Base-by-base conservation (phyloP, 192 early-diverging fungal species). In the Coemansia sp. region DNA sequence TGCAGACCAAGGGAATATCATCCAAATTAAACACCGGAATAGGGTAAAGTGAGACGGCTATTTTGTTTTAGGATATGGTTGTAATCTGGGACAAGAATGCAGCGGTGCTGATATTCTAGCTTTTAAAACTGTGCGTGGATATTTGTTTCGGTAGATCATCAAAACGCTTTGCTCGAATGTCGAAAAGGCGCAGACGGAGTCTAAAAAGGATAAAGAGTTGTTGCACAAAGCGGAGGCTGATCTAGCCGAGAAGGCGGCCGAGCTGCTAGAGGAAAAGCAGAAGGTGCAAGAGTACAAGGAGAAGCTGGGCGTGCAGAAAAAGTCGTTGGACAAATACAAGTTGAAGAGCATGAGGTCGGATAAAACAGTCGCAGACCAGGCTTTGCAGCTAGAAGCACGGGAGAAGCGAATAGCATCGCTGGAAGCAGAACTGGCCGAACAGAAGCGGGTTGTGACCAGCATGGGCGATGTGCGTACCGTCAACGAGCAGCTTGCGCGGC, bases 391-490 rank as follows among this genome's bases (percentile, higher is more conserved):
- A 19, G 78, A 81, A 33, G 56, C 42, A 6, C 57, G 67, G 13
- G 7, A 55, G n/a, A 27, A 10, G 14, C 37, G 50, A 2, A 59
- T 60, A 17, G 40, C 40, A 4, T 45, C 45, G 10, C 59, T 70
- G 5, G 41, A 47, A 4, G 50, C 54, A 0, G 65, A 74, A 61
- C 50, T 74, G 27, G 52, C 47, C 3, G 78, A 81, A 54, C 78
- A 80, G 50, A 69, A 57, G 7, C 61, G 68, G 5, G 62, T 81
- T 6, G 72, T 74, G 2, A 45, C 31, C 17, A 57, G 45, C 19
- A 67, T 81, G 78, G 72, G 68, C 19, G 62, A 71, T 44, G 68
- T 81, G 45, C 78, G 68, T 13, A 41, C 64, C 11, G 55, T 65
- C 31, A 81, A 71, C 44, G 78, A 81, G 47, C 65, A 58, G 50